Evolutionary conservation across 2,329 filamentous ascomycete genomes (phyloP), one percentile per base, ranked within the genome.

Genomic region (Raffaelea albimanens): DNA sequence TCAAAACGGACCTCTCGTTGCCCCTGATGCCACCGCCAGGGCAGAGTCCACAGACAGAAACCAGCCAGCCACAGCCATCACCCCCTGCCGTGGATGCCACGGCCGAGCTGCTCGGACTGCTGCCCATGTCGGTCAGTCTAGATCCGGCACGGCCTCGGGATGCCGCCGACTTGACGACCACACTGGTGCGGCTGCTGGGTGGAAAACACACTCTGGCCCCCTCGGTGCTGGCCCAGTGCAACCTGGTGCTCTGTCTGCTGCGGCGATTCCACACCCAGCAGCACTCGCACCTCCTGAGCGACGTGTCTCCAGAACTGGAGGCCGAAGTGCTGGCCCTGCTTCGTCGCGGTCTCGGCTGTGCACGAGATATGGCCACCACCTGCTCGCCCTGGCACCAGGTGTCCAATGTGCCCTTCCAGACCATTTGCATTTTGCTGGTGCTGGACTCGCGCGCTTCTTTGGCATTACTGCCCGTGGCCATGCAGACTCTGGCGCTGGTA

Each of bases 321-420:
- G 71, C 73, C 14, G 64, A 65, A 8, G 66, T 79, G 11, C 65
- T 79, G 3, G 60, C 59, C 0, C 61, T 79, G 3, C 65, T 68
- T 0, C 63, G 66, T 3, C 61, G 58, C 20, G 73, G 69, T 0
- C 66, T 79, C 10, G 61, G 64, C 20, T 71, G 72, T 0, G 72
- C 75, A 0, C 64, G 67, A 5, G 59, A 58, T 5, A 69, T 78
- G 56, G 61, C 73, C 1, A 62, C 65, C 2, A 58, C 61, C 10
- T 62, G 64, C 13, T 63, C 65, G 3, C 75, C 76, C 0, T 81
- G 76, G 76, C 77, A 80, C 53, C 76, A 80, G 49, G 69, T 76
- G 41, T 74, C 73, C 23, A 79, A 80, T 43, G 72, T 80, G 0
- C 76, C 76, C 0, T 80, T 80, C 51, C 76, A 80, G 46, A 68